Conservation (phyloP, 805 yeast species). For the Cephaloascus albidus region DNA sequence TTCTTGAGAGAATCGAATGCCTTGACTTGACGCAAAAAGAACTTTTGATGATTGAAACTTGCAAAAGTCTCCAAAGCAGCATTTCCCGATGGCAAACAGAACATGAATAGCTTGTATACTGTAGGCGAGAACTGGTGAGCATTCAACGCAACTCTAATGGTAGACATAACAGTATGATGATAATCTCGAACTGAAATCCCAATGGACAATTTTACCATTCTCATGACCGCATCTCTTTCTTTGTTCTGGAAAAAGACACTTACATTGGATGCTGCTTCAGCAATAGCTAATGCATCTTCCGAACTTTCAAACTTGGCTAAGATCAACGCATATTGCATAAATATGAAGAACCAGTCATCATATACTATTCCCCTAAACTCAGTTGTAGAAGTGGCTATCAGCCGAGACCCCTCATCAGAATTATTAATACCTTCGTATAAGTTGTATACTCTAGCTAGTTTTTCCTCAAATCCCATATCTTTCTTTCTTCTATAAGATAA, state of each 20-base stretch:
- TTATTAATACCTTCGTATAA: constrained; percentile 48
- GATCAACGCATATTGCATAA: constrained; percentile 68
- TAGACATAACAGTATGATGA: constrained; percentile 37
- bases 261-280: constrained; percentile 68
- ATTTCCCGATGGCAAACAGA: constrained; percentile 55
- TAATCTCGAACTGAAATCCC: constrained; percentile 38
- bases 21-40: constrained; percentile 79
- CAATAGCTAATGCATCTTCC: constrained; percentile 58
- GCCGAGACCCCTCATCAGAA: neutral
- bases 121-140: constrained; percentile 70
- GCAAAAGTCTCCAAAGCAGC: constrained; percentile 53
- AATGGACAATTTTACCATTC: constrained; percentile 60
- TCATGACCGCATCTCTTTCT: constrained; percentile 47
- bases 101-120: constrained; percentile 54
- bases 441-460: constrained; percentile 57
- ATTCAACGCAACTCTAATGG: constrained; percentile 54
- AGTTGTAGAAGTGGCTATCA: constrained; percentile 33
- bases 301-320: constrained; percentile 50
- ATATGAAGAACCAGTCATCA: constrained; percentile 78
- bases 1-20: constrained; percentile 69
- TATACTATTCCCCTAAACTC: constrained; percentile 70
- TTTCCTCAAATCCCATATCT: constrained; percentile 62
- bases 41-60: constrained; percentile 82
- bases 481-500: constrained; percentile 52
- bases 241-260: constrained; percentile 70